Percentiles rank a stretch among this genome's conserved stretches.
These are phyloP conservation scores for Stagonosporopsis vannaccii DNA, from an alignment of 2,329 filamentous ascomycete species.

Conservation along the genomic window DNA sequence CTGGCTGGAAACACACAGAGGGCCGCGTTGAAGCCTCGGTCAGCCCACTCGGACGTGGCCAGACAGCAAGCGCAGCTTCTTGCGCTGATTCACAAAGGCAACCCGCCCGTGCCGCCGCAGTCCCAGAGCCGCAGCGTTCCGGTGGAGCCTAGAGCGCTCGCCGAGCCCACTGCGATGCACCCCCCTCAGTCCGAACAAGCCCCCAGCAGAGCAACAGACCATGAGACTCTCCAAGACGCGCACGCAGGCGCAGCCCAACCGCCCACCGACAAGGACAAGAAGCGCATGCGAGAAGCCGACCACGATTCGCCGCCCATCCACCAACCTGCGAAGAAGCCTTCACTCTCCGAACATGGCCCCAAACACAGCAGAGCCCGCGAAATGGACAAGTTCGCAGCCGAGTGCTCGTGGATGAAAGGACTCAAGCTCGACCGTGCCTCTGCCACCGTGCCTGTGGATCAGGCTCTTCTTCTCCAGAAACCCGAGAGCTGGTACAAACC, in stretches of 20 bases:
- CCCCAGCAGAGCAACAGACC: neutral
- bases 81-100: neutral
- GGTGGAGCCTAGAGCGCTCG: neutral
- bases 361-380: neutral
- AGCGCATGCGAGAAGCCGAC: slow-evolving; percentile 8
- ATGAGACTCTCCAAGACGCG: neutral
- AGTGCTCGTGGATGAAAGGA: slow-evolving; percentile 36
- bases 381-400: slow-evolving; percentile 13
- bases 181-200: neutral
- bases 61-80: neutral
- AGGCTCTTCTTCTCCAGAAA: slow-evolving; percentile 58
- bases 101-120: neutral
- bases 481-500: slow-evolving; percentile 48
- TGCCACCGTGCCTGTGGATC: slow-evolving; percentile 53
- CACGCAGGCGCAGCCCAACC: neutral
- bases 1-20: slow-evolving; percentile 30
- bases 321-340: neutral
- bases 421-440: slow-evolving; percentile 30
- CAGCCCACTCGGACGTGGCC: neutral
- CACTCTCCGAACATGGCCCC: neutral
- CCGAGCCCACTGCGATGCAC: neutral
- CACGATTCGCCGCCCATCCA: neutral
- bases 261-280: neutral
- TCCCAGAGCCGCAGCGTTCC: neutral
- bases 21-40: slow-evolving; percentile 17